Evolutionary conservation across 352 stramenopile species (phyloP).

Genomic region (Phytopythium delawarense): DNA sequence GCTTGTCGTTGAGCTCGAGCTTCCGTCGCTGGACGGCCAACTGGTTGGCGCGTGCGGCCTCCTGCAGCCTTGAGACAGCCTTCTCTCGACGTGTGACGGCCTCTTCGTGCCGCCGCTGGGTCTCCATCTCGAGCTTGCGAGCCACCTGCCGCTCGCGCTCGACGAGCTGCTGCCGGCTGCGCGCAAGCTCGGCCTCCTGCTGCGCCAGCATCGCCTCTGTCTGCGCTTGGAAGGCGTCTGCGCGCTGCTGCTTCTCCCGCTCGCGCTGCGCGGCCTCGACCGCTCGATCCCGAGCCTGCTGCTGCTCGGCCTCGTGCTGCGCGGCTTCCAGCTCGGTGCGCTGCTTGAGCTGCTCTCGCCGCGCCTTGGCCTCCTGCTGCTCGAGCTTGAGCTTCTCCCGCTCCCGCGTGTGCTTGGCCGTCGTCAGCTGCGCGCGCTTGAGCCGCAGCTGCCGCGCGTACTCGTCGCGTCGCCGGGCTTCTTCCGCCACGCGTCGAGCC

Average conservation of each 20-base stretch:
- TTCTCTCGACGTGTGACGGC: slow-evolving; percentile 49
- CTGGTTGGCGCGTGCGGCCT: slow-evolving; percentile 58
- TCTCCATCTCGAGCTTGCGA: slow-evolving; percentile 56
- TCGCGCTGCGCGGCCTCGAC: slow-evolving; percentile 46
- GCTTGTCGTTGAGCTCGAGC: slow-evolving; percentile 57
- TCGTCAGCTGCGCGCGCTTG: slow-evolving; percentile 41
- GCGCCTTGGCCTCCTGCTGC: slow-evolving; percentile 44
- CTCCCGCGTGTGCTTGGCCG: slow-evolving; percentile 57
- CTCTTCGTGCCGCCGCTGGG: slow-evolving; percentile 43
- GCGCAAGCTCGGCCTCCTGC: slow-evolving; percentile 50
- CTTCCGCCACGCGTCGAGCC: slow-evolving; percentile 39
- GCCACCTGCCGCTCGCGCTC: slow-evolving; percentile 61
- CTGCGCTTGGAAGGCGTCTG: slow-evolving; percentile 62
- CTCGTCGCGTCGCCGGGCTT: slow-evolving; percentile 52
- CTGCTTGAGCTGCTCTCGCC: slow-evolving; percentile 29
- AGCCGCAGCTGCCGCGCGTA: slow-evolving; percentile 46
- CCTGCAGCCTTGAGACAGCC: slow-evolving; percentile 43
- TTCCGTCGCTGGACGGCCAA: slow-evolving; percentile 54
- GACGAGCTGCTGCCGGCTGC: slow-evolving; percentile 48
- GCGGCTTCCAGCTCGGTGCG: slow-evolving; percentile 47
- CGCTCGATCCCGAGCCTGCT: slow-evolving; percentile 29
- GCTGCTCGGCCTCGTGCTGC: slow-evolving; percentile 37
- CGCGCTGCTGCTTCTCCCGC: slow-evolving; percentile 50
- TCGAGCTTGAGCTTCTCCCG: slow-evolving; percentile 60
- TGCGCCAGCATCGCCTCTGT: slow-evolving; percentile 59